Percentiles rank a stretch among this genome's conserved stretches.
Conservation (phyloP, 768 basidiomycete genomes). For the Xanthoconium stramineum region DNA sequence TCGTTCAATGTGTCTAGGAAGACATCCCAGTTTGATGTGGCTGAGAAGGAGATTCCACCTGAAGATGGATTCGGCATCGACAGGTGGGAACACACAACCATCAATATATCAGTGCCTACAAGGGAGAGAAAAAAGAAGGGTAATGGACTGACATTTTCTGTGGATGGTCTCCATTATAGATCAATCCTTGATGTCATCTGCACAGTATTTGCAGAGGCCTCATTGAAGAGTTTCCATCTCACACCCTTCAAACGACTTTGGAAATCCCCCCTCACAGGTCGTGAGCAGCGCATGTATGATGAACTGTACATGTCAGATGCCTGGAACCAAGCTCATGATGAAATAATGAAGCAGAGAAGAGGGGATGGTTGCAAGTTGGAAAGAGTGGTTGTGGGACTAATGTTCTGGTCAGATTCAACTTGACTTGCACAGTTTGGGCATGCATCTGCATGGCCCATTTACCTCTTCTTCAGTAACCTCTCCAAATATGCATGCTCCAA, state of each 20-base stretch:
- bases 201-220: background rate
- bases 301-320: constrained; percentile 24
- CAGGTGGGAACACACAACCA: too few species aligned
- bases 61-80: too few species aligned
- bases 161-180: too few species aligned
- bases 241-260: constrained; percentile 24
- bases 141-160: too few species aligned
- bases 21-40: too few species aligned
- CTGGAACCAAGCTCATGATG: constrained; percentile 18
- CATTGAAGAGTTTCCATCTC: constrained; percentile 15
- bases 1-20: too few species aligned
- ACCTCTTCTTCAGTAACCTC: background rate
- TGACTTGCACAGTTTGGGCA: background rate
- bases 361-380: too few species aligned
- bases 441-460: background rate
- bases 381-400: background rate
- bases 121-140: too few species aligned
- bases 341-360: background rate
- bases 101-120: too few species aligned
- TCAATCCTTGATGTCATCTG: too few species aligned
- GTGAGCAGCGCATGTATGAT: constrained; percentile 15
- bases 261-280: constrained; percentile 2
- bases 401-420: background rate
- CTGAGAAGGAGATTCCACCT: too few species aligned
- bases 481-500: background rate